A percentile compares a stretch with the other conserved stretches of the same genome.
Evolutionary conservation across 2,329 filamentous ascomycete genomes (phyloP).

Genomic region (Capronia americana): DNA sequence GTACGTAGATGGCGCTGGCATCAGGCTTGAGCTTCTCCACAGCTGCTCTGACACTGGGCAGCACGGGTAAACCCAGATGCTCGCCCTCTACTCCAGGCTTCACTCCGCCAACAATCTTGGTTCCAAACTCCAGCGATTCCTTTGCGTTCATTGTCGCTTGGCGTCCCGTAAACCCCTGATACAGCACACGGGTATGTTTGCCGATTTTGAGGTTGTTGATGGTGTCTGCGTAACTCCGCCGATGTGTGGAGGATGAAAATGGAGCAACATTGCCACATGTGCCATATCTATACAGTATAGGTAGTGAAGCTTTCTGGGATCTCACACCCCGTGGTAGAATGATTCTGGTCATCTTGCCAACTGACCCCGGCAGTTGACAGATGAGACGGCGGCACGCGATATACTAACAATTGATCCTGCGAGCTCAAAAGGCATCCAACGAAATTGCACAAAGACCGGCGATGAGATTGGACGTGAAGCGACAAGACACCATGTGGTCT

Average conservation of each 20-base stretch:
- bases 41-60: slow-evolving; percentile 72
- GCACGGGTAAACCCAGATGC: slow-evolving; percentile 74
- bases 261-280: slow-evolving; percentile 33
- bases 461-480: not conserved
- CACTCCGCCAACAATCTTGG: slow-evolving; percentile 79
- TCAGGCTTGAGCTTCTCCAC: slow-evolving; percentile 74
- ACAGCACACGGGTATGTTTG: slow-evolving; percentile 69
- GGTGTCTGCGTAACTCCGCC: slow-evolving; percentile 62
- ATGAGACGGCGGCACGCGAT: not conserved
- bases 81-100: slow-evolving; percentile 73
- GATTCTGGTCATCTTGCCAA: slow-evolving; percentile 27
- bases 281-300: slow-evolving; percentile 27
- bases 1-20: slow-evolving; percentile 80
- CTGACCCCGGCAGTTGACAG: not conserved
- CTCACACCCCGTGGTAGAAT: slow-evolving; percentile 30
- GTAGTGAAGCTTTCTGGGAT: slow-evolving; percentile 25
- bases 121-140: slow-evolving; percentile 78
- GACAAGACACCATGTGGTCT: not conserved
- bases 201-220: slow-evolving; percentile 71
- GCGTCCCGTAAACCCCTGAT: slow-evolving; percentile 72
- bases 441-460: not conserved
- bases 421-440: not conserved
- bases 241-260: slow-evolving; percentile 34
- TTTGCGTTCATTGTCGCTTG: slow-evolving; percentile 76
- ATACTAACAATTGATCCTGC: not conserved